Conservation (phyloP, 225 moss, liverwort and hornwort genomes). For the Bryum argenteum region DNA sequence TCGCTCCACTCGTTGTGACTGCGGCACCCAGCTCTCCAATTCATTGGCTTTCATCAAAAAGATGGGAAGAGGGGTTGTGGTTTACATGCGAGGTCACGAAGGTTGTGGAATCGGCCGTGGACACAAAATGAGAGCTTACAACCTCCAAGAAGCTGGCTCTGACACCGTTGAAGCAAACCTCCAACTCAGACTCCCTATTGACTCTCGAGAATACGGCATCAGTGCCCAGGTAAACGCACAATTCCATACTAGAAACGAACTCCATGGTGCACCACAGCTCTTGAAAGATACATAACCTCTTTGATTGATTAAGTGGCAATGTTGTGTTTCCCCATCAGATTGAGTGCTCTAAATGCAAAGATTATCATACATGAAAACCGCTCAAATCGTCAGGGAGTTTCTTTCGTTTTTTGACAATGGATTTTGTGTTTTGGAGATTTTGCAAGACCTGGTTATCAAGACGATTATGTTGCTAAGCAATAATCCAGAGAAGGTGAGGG, state of each 20-base stretch:
- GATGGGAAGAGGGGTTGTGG: constrained; percentile 81
- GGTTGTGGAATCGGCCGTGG: constrained; percentile 96
- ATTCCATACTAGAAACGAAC: background rate
- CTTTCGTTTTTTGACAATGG: background rate
- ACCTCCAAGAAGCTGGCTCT: constrained; percentile 89
- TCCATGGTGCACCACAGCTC: too few relatives aligned
- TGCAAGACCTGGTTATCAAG: constrained; percentile 76
- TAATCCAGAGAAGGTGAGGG: constrained; percentile 85
- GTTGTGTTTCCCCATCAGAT: too few relatives aligned
- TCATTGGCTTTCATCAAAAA: constrained; percentile 77
- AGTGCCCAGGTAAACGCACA: constrained; percentile 77
- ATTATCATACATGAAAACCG: too few relatives aligned
- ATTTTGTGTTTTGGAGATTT: constrained; percentile 52
- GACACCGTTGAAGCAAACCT: constrained; percentile 97
- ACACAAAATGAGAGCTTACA: constrained; percentile 93
- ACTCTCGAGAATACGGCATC: constrained; percentile 94
- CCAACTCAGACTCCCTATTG: constrained; percentile 87
- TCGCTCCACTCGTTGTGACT: constrained; percentile 94
- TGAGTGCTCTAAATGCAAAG: too few relatives aligned
- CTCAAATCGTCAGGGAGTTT: too few relatives aligned
- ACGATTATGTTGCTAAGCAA: constrained; percentile 93
- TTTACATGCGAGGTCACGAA: constrained; percentile 96
- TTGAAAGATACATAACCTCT: too few relatives aligned
- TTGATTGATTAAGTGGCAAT: too few relatives aligned
- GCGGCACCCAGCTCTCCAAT: constrained; percentile 83